Evolutionary conservation across 768 basidiomycete genomes (phyloP).

Genomic region (Suillus brevipes): DNA sequence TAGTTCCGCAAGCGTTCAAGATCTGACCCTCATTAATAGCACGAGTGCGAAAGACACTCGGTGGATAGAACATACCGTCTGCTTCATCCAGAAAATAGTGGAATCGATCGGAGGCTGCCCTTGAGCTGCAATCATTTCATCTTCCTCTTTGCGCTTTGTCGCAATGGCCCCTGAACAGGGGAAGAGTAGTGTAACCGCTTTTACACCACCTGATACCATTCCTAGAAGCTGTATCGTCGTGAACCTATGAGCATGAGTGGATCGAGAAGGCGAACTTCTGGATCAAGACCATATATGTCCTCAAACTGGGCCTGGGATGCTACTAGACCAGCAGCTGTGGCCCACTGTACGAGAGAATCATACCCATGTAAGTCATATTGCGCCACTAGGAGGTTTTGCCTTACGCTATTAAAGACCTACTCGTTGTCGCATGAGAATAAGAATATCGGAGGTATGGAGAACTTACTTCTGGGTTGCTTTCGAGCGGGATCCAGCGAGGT

Average conservation of each 20-base stretch:
- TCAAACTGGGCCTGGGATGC: conserved; percentile 51
- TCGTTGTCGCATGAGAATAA: conserved; percentile 10
- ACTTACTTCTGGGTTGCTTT: conserved; percentile 65
- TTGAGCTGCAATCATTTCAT: conserved; percentile 48
- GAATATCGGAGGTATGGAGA: not conserved
- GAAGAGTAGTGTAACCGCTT: conserved; percentile 85
- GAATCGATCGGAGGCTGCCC: conserved; percentile 54
- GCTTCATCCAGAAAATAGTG: conserved; percentile 84
- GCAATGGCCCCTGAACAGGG: conserved; percentile 60
- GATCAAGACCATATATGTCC: conserved; percentile 75
- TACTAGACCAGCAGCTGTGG: conserved; percentile 63
- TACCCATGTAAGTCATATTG: not conserved
- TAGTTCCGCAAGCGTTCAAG: conserved; percentile 84
- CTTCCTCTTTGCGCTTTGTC: conserved; percentile 57
- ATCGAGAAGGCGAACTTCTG: conserved; percentile 44
- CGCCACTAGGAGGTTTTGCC: conserved; percentile 4
- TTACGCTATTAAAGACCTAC: conserved; percentile 35
- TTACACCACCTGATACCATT: conserved; percentile 71
- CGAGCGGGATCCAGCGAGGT: conserved; percentile 74
- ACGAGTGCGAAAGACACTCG: not conserved
- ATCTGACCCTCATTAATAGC: conserved; percentile 46
- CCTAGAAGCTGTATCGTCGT: conserved; percentile 47
- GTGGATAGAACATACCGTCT: conserved; percentile 57
- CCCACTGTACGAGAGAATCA: conserved; percentile 49
- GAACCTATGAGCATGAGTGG: not conserved